Evolutionary conservation across 768 basidiomycete species (phyloP), one percentile per base, ranked within the genome.

Genomic region (Termitomyces sp.): DNA sequence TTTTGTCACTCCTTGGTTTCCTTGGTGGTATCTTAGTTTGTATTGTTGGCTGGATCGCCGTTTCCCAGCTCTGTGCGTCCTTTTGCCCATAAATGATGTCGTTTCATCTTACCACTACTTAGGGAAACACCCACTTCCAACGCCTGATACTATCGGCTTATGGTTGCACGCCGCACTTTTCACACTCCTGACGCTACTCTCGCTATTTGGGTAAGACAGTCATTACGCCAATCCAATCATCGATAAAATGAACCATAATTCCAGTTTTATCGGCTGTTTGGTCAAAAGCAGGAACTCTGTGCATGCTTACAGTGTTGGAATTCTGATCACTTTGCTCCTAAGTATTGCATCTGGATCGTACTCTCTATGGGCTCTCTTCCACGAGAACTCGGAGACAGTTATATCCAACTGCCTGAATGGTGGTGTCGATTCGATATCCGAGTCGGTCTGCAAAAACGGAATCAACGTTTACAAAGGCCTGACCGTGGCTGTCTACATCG

Each of bases 121-220:
- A 73, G 72, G 66, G 51, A 59, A 74, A 32, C 66, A 76, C 16
- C 72, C 73, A 0, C 63, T 80, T 32, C 64, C 74, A 14, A 62
- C 63, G 16, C 61, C 64, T 20, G 76, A 81, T 58, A 66, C 74
- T 54, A 66, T 75, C 36, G 78, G 80, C 0, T 65, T 83, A 30
- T 81, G 77, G 65, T 62, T 82, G 49, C 74, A 82, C 52, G 70
- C 79, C 12, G 61, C 75, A 18, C 70, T 80, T 56, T 84, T 77
- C 66, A 77, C 78, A 2, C 49, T 83, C 38, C 70, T 84, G 18
- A 75, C 74, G 28, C 42, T 82, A 22, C 64, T 81, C 16, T 79
- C 82, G 13, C 59, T 80, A 24, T 72, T 82, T 54, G 84, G 83
- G 80, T 83, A 59, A 54, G 77, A 51, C 24, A 36, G n/a, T 4